These are phyloP conservation scores for Tricladium varicosporioides DNA, from an alignment of 2,329 filamentous ascomycete species.

Conservation along the genomic window DNA sequence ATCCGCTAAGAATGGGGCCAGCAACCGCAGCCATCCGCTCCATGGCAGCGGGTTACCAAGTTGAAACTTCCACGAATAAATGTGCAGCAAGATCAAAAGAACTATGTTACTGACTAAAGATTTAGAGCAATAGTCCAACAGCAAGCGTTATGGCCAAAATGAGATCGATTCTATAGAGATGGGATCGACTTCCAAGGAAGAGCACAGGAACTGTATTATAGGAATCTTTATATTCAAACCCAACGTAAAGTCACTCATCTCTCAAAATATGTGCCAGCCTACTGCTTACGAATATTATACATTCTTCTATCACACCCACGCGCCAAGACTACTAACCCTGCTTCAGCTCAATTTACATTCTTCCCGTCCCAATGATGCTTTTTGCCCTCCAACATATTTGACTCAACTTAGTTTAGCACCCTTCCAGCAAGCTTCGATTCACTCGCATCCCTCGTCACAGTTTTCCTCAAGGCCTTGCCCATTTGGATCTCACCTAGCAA, in stretches of 20 bases:
- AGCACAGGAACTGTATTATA: too few relatives aligned
- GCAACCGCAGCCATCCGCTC: too few relatives aligned
- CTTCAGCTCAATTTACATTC: not conserved
- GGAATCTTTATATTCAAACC: not conserved
- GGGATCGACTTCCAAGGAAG: too few relatives aligned
- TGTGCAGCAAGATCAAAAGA: too few relatives aligned
- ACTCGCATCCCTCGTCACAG: constrained; percentile 85
- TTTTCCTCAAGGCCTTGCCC: constrained; percentile 80
- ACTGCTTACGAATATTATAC: not conserved
- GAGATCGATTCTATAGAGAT: too few relatives aligned
- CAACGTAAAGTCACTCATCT: not conserved
- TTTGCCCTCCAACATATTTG: not conserved
- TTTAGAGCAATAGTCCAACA: too few relatives aligned
- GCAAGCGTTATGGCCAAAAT: too few relatives aligned
- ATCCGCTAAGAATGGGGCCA: too few relatives aligned
- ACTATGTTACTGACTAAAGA: too few relatives aligned
- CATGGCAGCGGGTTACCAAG: too few relatives aligned
- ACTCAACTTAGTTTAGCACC: constrained; percentile 48
- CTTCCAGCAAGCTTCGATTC: constrained; percentile 69
- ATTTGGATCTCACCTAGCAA: constrained; percentile 81
- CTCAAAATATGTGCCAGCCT: not conserved
- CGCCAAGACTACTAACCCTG: not conserved
- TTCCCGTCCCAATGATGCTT: not conserved
- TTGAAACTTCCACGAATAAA: too few relatives aligned
- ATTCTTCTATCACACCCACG: not conserved